Conservation (phyloP, 2,329 filamentous ascomycete species). For the Sporothrix pallida region DNA sequence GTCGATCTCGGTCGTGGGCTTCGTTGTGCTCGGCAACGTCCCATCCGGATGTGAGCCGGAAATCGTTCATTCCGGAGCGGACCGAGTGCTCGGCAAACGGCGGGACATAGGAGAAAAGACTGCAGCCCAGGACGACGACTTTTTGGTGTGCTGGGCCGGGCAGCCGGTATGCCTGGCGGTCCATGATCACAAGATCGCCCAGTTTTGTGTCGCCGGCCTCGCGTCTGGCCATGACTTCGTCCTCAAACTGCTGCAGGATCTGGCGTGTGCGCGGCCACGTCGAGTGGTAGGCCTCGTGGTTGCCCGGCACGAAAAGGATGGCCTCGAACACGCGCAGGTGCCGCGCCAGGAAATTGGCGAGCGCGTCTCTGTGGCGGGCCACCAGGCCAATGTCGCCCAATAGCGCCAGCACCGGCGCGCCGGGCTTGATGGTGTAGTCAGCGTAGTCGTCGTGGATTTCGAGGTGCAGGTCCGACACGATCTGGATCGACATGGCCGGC, state of each 20-base stretch:
- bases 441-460: constrained; percentile 58
- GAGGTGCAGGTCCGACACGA: constrained; percentile 65
- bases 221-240: constrained; percentile 36
- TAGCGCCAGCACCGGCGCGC: constrained; percentile 58
- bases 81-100: constrained; percentile 47
- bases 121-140: constrained; percentile 46
- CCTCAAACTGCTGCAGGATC: constrained; percentile 45
- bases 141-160: constrained; percentile 38
- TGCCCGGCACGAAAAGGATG: constrained; percentile 61
- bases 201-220: constrained; percentile 35
- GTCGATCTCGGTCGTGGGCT: constrained; percentile 49
- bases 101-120: constrained; percentile 57
- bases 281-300: constrained; percentile 61
- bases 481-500: constrained; percentile 47
- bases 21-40: constrained; percentile 47
- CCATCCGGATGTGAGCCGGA: constrained; percentile 48
- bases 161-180: constrained; percentile 43
- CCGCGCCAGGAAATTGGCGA: constrained; percentile 53
- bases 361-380: constrained; percentile 49
- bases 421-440: constrained; percentile 53
- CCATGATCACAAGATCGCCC: constrained; percentile 51
- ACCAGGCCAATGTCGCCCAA: constrained; percentile 62
- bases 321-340: constrained; percentile 56
- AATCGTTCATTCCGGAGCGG: constrained; percentile 56
- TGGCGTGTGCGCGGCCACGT: constrained; percentile 45